Conservation (phyloP, 495 filamentous ascomycete genomes). For the Pseudomonodictys pantanalensis region DNA sequence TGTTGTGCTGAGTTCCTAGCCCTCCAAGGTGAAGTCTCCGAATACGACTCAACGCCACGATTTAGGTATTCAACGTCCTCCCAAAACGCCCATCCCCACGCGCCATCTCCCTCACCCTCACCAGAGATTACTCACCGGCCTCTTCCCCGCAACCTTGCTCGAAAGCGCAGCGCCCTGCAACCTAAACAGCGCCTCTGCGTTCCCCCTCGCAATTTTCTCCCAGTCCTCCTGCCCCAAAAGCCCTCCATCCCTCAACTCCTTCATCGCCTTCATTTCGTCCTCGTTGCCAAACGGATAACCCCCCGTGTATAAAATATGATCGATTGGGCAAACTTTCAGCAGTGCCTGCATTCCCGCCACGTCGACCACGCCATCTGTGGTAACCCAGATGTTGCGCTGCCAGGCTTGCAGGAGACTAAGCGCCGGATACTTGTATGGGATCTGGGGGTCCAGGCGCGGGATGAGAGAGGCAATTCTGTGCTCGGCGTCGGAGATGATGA, state of each 20-base stretch:
- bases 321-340: constrained; percentile 47
- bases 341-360: constrained; percentile 40
- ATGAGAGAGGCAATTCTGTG: constrained; percentile 49
- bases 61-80: too few species aligned
- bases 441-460: constrained; percentile 40
- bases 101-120: neutral
- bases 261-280: constrained; percentile 46
- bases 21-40: neutral
- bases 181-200: constrained; percentile 54
- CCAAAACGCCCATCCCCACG: too few species aligned
- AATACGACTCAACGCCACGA: too few species aligned
- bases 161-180: constrained; percentile 32
- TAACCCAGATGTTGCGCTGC: constrained; percentile 46
- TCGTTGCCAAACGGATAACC: constrained; percentile 62
- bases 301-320: constrained; percentile 56
- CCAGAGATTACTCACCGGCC: neutral
- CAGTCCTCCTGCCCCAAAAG: constrained; percentile 51
- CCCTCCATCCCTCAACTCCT: constrained; percentile 53
- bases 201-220: constrained; percentile 53
- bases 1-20: neutral
- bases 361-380: constrained; percentile 42
- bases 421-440: constrained; percentile 25
- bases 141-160: neutral
- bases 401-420: constrained; percentile 43
- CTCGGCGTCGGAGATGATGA: constrained; percentile 50